Percentiles rank a stretch among this genome's conserved stretches.
phyloP scores from a whole-genome alignment of 108 stramenopile genomes.

The Pinguiococcus pyrenoidosus region DNA sequence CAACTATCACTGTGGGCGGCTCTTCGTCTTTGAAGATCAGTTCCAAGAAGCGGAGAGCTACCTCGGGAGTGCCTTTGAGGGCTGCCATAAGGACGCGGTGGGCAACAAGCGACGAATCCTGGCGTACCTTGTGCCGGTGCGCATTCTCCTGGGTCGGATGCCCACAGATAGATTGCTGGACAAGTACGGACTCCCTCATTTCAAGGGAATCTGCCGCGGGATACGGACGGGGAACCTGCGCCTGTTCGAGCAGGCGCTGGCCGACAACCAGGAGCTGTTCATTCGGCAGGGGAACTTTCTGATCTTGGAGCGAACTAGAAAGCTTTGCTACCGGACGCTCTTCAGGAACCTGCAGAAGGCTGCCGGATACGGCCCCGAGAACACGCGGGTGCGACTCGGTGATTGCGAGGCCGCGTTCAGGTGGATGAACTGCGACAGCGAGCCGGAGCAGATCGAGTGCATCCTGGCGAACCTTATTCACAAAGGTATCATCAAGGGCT shows the following conservation, averaged over 20 bases:
- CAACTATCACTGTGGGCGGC: conserved; percentile 57
- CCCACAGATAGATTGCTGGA: no score
- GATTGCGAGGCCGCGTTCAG: no score
- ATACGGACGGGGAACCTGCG: conserved; percentile 66
- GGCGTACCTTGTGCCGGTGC: conserved; percentile 71
- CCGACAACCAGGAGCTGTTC: conserved; percentile 42
- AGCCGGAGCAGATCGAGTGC: conserved; percentile 85
- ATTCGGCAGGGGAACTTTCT: conserved; percentile 65
- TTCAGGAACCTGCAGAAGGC: conserved; percentile 72
- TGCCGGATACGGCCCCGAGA: no score
- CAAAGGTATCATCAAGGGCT: conserved; percentile 67
- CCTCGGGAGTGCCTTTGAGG: conserved; percentile 60
- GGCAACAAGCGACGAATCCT: conserved; percentile 64
- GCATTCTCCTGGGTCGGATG: no score
- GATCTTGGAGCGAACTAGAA: conserved; percentile 71
- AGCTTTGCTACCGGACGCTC: conserved; percentile 73
- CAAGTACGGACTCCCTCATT: conserved; percentile 61
- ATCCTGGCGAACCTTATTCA: conserved; percentile 82
- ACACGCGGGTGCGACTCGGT: conserved; percentile 52
- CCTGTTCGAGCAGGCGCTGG: conserved; percentile 57
- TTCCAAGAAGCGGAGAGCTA: conserved; percentile 60
- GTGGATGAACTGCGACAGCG: conserved; percentile 59
- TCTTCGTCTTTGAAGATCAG: conserved; percentile 81
- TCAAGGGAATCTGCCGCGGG: conserved; percentile 51
- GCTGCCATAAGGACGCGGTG: conserved; percentile 49